A percentile compares a stretch with the other conserved stretches of the same genome.
Conservation (phyloP, 2,329 filamentous ascomycete genomes). For the Paraconiothyrium sp. region DNA sequence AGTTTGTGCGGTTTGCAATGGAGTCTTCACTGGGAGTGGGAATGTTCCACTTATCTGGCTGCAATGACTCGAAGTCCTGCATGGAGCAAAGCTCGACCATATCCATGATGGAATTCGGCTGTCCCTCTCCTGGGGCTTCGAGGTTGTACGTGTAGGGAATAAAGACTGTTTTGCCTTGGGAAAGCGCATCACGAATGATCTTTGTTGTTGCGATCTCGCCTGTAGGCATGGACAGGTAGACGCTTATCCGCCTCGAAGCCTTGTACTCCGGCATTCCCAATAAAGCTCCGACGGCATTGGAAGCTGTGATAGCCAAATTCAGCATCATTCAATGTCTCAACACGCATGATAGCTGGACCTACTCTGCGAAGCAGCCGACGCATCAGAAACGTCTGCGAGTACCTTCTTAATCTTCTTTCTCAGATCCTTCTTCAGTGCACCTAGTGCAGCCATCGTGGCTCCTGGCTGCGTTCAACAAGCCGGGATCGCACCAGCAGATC, state of each 20-base stretch:
- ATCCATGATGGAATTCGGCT: slow-evolving; percentile 82
- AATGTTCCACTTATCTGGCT: slow-evolving; percentile 90
- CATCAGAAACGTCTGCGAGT: slow-evolving; percentile 69
- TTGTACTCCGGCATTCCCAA: slow-evolving; percentile 77
- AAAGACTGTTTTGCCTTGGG: slow-evolving; percentile 82
- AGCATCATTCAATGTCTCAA: background rate
- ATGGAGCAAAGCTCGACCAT: slow-evolving; percentile 84
- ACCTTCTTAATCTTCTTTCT: slow-evolving; percentile 74
- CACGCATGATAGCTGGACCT: slow-evolving; percentile 46
- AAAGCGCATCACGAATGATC: slow-evolving; percentile 83
- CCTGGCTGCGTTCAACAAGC: background rate
- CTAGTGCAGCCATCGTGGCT: slow-evolving; percentile 61
- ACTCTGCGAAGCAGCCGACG: slow-evolving; percentile 76
- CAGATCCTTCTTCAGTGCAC: slow-evolving; percentile 78
- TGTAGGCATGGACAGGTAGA: slow-evolving; percentile 92
- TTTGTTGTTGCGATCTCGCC: slow-evolving; percentile 85
- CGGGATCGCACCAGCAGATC: background rate
- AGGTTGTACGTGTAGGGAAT: slow-evolving; percentile 85
- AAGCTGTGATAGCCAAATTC: slow-evolving; percentile 60
- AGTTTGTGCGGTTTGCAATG: slow-evolving; percentile 73
- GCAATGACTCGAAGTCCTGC: slow-evolving; percentile 79
- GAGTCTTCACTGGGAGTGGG: slow-evolving; percentile 79
- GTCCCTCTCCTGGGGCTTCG: slow-evolving; percentile 47
- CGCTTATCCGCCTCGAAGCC: slow-evolving; percentile 77
- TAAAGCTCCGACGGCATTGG: slow-evolving; percentile 70